Conservation (phyloP, 305 asterid species). For the Ajuga reptans region DNA sequence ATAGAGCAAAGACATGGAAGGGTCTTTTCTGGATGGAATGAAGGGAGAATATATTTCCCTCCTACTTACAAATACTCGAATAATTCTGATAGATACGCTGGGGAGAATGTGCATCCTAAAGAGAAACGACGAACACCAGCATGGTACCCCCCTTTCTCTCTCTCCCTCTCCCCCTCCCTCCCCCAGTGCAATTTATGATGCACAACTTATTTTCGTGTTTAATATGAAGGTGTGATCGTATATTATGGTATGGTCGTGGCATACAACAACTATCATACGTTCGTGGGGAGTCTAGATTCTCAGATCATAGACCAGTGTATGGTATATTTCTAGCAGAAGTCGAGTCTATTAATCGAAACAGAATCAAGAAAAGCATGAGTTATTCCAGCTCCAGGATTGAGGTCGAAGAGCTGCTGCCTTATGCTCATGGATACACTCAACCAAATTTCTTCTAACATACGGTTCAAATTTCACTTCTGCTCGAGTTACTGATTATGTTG, state of each 20-base stretch:
- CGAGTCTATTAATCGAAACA: constrained; percentile 55
- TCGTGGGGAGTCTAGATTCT: constrained; percentile 92
- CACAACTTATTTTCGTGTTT: not conserved
- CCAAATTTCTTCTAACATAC: constrained; percentile 34
- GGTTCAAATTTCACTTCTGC: constrained; percentile 14
- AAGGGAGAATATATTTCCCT: constrained; percentile 86
- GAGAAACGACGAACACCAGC: constrained; percentile 96
- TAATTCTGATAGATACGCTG: constrained; percentile 88
- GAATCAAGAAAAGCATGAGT: constrained; percentile 61
- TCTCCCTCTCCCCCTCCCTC: not conserved
- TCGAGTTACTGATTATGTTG: not conserved
- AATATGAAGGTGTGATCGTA: constrained; percentile 88
- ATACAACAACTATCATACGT: constrained; percentile 82
- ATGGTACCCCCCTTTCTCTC: constrained; percentile 53
- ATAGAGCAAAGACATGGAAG: constrained; percentile 73
- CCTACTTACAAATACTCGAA: constrained; percentile 89
- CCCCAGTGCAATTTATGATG: not conserved
- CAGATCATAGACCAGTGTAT: constrained; percentile 89
- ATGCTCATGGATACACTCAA: constrained; percentile 36
- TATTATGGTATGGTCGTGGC: constrained; percentile 86
- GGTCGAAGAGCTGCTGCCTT: constrained; percentile 84
- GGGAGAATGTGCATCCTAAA: constrained; percentile 70
- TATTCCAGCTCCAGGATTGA: constrained; percentile 67
- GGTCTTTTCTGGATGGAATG: constrained; percentile 83
- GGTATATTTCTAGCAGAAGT: constrained; percentile 78